Evolutionary conservation across 108 stramenopile species (phyloP).

Genomic region (Aurantiochytrium sp.): DNA sequence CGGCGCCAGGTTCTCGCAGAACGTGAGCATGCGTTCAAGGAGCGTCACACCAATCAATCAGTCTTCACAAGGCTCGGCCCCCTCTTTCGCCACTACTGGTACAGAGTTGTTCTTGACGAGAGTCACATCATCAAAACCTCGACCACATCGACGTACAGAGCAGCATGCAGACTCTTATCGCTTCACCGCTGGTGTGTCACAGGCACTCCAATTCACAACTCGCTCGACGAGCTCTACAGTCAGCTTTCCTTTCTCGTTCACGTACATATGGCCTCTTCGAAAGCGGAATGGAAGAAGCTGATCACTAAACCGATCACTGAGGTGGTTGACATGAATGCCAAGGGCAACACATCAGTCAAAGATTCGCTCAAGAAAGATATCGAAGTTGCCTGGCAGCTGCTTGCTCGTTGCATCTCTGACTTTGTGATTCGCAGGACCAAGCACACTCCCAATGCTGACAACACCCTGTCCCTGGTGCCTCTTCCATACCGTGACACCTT

Average conservation of each 20-base stretch:
- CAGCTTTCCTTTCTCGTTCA: not conserved
- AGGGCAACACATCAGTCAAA: not conserved
- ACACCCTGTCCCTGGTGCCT: slow-evolving; percentile 25
- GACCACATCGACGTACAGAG: slow-evolving; percentile 39
- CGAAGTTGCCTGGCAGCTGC: not conserved
- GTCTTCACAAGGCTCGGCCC: not conserved
- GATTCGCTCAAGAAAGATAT: not conserved
- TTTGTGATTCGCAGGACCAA: slow-evolving; percentile 15
- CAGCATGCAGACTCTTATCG: slow-evolving; percentile 43
- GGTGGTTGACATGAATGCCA: not conserved
- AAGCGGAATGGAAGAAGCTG: not conserved
- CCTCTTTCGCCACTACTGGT: slow-evolving; percentile 29
- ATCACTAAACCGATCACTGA: slow-evolving; percentile 4
- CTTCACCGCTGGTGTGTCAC: slow-evolving; percentile 55
- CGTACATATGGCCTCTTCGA: not conserved
- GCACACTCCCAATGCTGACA: not conserved
- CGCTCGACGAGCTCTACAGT: not conserved
- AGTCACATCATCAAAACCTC: slow-evolving; percentile 53
- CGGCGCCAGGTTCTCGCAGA: not conserved
- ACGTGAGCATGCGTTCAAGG: not conserved
- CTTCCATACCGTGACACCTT: slow-evolving; percentile 31
- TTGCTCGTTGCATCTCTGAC: not conserved
- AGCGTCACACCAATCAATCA: not conserved
- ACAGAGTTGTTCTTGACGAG: slow-evolving; percentile 48
- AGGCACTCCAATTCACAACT: slow-evolving; percentile 51